These are phyloP conservation scores for Laetiporus sulphureus DNA, from an alignment of 1,284 basidiomycete genomes.

Conservation along the genomic window DNA sequence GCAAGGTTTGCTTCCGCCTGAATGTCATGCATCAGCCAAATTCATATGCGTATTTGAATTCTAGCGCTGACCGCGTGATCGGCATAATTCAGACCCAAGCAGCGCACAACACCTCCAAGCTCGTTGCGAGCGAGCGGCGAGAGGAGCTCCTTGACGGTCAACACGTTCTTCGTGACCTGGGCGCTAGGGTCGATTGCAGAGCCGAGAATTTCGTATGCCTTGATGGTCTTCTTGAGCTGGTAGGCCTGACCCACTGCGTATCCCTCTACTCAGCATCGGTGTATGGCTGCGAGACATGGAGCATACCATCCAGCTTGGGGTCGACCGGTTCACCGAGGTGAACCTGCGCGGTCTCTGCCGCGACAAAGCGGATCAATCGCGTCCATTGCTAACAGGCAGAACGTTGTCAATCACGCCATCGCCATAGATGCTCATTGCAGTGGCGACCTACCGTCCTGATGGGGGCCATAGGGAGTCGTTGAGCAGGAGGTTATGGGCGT, in stretches of 20 bases:
- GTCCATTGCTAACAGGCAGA: slow-evolving; percentile 69
- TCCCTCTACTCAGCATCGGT: not conserved
- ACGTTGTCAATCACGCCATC: slow-evolving; percentile 4
- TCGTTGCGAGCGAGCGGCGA: slow-evolving; percentile 62
- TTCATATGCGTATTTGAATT: too few species aligned
- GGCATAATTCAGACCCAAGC: slow-evolving; percentile 75
- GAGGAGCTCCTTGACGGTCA: slow-evolving; percentile 68
- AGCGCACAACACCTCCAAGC: slow-evolving; percentile 58
- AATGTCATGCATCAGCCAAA: not conserved
- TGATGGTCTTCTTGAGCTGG: slow-evolving; percentile 44
- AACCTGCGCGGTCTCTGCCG: slow-evolving; percentile 65
- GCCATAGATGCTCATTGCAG: not conserved
- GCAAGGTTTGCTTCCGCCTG: slow-evolving; percentile 62
- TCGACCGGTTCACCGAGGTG: slow-evolving; percentile 78
- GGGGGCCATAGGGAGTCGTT: slow-evolving; percentile 41
- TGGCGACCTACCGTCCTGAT: slow-evolving; percentile 43
- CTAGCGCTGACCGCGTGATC: slow-evolving; percentile 68
- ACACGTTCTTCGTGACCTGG: slow-evolving; percentile 50
- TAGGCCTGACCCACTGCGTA: slow-evolving; percentile 61
- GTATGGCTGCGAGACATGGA: not conserved
- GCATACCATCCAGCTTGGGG: slow-evolving; percentile 53
- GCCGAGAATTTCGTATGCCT: slow-evolving; percentile 64
- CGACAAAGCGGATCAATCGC: slow-evolving; percentile 78
- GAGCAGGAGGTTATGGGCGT: slow-evolving; percentile 1
- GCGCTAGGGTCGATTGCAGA: slow-evolving; percentile 59